Base-by-base conservation (phyloP, 73 alveolate species). In the Tetrahymena borealis region DNA sequence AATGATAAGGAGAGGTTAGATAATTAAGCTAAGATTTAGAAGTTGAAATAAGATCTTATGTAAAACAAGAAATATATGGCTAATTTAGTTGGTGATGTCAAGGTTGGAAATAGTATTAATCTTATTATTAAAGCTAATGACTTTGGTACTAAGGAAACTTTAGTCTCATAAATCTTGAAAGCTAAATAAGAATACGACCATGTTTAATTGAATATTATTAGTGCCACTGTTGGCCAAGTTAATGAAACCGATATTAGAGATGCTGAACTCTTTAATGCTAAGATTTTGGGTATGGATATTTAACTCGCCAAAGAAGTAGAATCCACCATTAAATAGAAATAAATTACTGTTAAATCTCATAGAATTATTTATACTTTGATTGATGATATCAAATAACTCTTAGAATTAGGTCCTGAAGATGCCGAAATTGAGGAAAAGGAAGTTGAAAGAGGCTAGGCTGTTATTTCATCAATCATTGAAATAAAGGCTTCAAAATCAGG, bases 71-170 rank as follows among this genome's bases (percentile, higher is more conserved):
- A 93, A 20, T 90, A 78, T 78, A 28, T 92, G 77, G 42, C 96
- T 91, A 32, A 94, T 95, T 39, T 93, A 90, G 78, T 92, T 40
- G 92, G 94, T 33, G 41, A 94, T 78, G 96, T 90, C 10, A 96
- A 92, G 39, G 97, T 91, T 12, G 94, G 78, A 32, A 39, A 92
- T 60, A 92, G 91, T 60, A 91, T 97, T 42, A 96, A 96, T 24
- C 31, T 97, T 9, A 95, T 97, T 13, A 79, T 97, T 15, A 97
- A 97, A 91, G 99, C 98, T 33, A 37, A 95, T 12, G 94, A 96
- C 32, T 79, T 90, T 32, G 98, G 99, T 31, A 96, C 95, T 24
- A 94, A 96, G 35, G 99, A 97, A 39, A 97, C 99, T 4, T 85
- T 97, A 8, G 78, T 90, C 24, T 38, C 94, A 77, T 96, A 96